Conservation (phyloP, 176 grass and related monocot species). For the Pontederia crassipes region DNA sequence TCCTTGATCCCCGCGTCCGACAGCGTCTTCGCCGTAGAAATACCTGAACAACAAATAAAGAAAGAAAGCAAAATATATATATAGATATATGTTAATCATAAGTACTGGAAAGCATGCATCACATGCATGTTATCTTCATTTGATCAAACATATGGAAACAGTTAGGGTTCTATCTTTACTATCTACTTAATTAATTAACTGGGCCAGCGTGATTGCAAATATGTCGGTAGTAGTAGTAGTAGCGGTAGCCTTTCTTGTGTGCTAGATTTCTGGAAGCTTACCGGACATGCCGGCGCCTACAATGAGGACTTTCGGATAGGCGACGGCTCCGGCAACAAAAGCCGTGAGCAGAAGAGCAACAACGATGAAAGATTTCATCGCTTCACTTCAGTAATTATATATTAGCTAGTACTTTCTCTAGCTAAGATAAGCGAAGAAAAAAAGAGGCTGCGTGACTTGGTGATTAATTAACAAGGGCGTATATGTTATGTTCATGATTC, state of each 20-base stretch:
- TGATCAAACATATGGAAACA: too few species aligned
- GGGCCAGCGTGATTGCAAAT: neutral
- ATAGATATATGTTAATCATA: too few species aligned
- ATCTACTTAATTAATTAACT: neutral
- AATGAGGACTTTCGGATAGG: conserved; percentile 23
- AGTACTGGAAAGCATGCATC: too few species aligned
- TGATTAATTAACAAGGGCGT: too few species aligned
- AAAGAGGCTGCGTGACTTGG: too few species aligned
- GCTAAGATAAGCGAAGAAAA: too few species aligned
- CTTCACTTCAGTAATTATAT: neutral
- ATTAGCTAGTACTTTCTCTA: neutral
- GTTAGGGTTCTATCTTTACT: too few species aligned
- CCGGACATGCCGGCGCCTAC: conserved; percentile 38
- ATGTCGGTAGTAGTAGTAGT: neutral
- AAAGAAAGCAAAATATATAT: too few species aligned
- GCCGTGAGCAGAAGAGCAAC: neutral
- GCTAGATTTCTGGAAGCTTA: neutral
- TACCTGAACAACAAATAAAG: conserved; percentile 22
- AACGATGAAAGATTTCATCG: neutral
- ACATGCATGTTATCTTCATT: too few species aligned
- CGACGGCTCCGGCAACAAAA: neutral
- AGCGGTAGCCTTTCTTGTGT: neutral
- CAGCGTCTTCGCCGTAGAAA: conserved; percentile 59
- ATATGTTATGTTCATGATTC: too few species aligned
- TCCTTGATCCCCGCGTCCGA: conserved; percentile 49